Conservation (phyloP, 2,329 filamentous ascomycete species). For the Botrytis galanthina region DNA sequence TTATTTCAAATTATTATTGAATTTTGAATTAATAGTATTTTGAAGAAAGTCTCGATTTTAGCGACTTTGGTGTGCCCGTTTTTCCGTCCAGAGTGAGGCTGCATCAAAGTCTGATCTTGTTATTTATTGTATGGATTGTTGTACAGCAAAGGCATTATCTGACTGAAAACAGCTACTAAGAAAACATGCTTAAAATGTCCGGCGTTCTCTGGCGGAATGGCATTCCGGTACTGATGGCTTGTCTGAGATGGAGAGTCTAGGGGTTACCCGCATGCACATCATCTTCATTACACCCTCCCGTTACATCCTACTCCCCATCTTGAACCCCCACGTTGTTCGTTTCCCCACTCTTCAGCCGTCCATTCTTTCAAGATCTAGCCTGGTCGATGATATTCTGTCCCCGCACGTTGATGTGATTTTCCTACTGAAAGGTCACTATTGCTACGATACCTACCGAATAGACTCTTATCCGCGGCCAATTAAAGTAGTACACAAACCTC, state of each 20-base stretch:
- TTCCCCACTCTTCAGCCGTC: not conserved
- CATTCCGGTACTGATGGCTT: not conserved
- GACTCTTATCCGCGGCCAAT: not conserved
- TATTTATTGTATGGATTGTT: not conserved
- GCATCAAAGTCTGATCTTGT: not conserved
- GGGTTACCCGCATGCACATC: not conserved
- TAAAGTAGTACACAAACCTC: not conserved
- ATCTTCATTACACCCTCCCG: not conserved
- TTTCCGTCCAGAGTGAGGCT: too few relatives aligned
- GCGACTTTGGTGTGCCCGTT: too few relatives aligned
- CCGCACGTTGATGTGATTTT: not conserved
- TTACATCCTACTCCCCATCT: not conserved
- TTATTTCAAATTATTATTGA: too few relatives aligned
- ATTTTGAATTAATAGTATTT: too few relatives aligned
- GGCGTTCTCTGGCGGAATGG: not conserved
- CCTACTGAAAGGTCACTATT: not conserved
- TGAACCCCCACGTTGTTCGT: not conserved
- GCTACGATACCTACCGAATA: not conserved
- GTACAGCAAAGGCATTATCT: not conserved
- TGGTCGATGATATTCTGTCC: not conserved
- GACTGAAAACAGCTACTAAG: not conserved
- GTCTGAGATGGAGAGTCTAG: not conserved
- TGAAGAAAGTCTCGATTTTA: too few relatives aligned
- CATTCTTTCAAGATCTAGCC: conserved; percentile 1
- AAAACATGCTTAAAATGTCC: not conserved